Evolutionary conservation across 495 filamentous ascomycete species (phyloP).

Genomic region (Filosporella fistucella): DNA sequence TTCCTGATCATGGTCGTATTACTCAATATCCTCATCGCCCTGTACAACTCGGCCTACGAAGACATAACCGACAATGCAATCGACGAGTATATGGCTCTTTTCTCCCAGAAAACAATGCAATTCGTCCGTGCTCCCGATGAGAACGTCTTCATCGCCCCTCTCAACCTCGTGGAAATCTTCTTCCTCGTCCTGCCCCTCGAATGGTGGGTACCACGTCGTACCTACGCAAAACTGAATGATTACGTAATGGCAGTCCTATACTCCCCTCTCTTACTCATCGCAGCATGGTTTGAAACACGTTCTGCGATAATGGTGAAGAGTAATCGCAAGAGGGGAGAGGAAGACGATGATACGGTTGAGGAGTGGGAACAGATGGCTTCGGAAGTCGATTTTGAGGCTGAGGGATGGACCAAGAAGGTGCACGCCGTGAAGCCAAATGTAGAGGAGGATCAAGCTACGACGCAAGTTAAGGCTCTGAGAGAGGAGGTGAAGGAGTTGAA

Average conservation of each 20-base stretch:
- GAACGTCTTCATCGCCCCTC: slow-evolving; percentile 94
- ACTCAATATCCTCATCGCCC: slow-evolving; percentile 89
- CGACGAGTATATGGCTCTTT: slow-evolving; percentile 91
- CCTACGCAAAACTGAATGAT: slow-evolving; percentile 79
- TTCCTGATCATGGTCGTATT: slow-evolving; percentile 96
- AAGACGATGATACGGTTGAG: slow-evolving; percentile 83
- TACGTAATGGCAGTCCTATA: slow-evolving; percentile 83
- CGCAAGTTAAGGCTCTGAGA: slow-evolving; percentile 64
- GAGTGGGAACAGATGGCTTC: slow-evolving; percentile 86
- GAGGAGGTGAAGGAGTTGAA: slow-evolving; percentile 67
- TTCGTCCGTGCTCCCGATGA: slow-evolving; percentile 96
- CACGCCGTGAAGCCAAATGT: slow-evolving; percentile 71
- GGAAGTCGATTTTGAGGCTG: slow-evolving; percentile 70
- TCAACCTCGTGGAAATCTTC: slow-evolving; percentile 91
- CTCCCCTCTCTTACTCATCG: slow-evolving; percentile 74
- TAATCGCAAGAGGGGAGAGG: slow-evolving; percentile 76
- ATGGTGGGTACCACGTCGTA: slow-evolving; percentile 77
- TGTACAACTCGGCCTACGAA: slow-evolving; percentile 94
- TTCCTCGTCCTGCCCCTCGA: slow-evolving; percentile 77
- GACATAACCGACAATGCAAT: slow-evolving; percentile 93
- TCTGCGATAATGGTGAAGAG: slow-evolving; percentile 60
- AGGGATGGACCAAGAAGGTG: slow-evolving; percentile 77
- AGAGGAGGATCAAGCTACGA: slow-evolving; percentile 60
- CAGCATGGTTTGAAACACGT: slow-evolving; percentile 69
- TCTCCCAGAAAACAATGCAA: slow-evolving; percentile 87